Base-by-base conservation (phyloP, 176 grass and related monocot species). In the Metroxylon sagu region DNA sequence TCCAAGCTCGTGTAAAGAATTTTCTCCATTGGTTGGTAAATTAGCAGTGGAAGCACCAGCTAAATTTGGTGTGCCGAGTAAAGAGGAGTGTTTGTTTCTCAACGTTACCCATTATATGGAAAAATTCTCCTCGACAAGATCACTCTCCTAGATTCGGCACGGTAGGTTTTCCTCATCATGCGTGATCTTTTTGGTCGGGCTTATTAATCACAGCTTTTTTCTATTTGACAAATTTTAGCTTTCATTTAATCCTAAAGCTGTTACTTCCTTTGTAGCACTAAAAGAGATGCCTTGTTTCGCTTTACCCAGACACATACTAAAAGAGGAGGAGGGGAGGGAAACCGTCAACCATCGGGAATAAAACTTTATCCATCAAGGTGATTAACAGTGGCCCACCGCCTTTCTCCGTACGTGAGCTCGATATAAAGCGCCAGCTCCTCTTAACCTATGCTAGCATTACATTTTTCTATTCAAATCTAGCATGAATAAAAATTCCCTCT, bases 71-170 rank as follows among this genome's bases (percentile, higher is more conserved):
- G 48, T 52, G 50, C 54, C 70, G 56, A 77, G 74, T 48, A 77
- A 70, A 77, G 54, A 53, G 28, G 59, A 16, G 19, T 60, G 25
- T 69, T 81, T 66, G 50, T 73, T 74, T 80, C 72, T 71, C 80
- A 80, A 76, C 48, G 72, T 72, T 49, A 75, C 72, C 72, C 68
- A 26, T 5, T 3, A 50, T 80, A 29, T 4, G 53, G 16, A 1
- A 5, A 80, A 76, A 30, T 27, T 57, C 25, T 48, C 54, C 5
- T 29, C 5, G 19, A 43, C 69, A 73, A 48, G 7, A 43, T 14
- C 35, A 12, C 12, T 14, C 35, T 12, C 12, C 35, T 14, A 14
- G 35, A 43, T 43, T 6, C 7, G 35, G 35, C 35, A 0, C 10
- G 35, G 78, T 62, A 48, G 68, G 77, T 66, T 39, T 67, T 60